Evolutionary conservation across 1,284 basidiomycete genomes (phyloP), one percentile per base, ranked within the genome.

Genomic region (Vanrija humicola): DNA sequence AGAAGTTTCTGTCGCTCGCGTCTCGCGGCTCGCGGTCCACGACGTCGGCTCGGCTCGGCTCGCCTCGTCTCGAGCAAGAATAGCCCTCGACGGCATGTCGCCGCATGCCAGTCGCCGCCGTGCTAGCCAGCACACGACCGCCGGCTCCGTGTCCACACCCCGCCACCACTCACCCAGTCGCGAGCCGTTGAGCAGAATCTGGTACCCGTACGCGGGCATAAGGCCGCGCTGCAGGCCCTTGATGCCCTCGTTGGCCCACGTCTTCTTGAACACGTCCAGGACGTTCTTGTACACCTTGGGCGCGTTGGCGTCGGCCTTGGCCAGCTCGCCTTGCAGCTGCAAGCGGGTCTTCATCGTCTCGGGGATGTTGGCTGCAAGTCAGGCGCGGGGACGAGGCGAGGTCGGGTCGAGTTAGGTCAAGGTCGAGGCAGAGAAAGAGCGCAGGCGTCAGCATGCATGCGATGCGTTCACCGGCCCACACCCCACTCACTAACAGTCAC

Each of bases 281-380:
- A 89, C 89, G 69, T 86, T 90, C 56, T 84, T 89, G 81, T 98
- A 98, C 5, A 98, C 89, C 68, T 84, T 87, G 60, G 82, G 74
- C 8, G 82, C 83, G 47, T 71, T 69, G 18, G 63, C 55, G 14
- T 87, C 86, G 16, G 78, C 81, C 70, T 87, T 89, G 39, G 87
- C 83, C 15, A 97, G 83, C 77, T 98, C 93, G 21, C 93, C 94
- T 73, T 97, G 92, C 21, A 98, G 82, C 72, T 97, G 93, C 52
- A 98, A 78, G 56, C 94, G 86, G 38, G 93, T 97, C 77, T 97
- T 97, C 55, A 89, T 88, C 29, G 96, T 91, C 70, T 96, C 93
- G 10, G 78, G 73, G 28, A 77, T 67, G 59, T 77, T 77, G 29
- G 90, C 88, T 51, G 61, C 14, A 23, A 23, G 21, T 23, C 21